phyloP scores from a whole-genome alignment of 2,329 filamentous ascomycete genomes.

The Fusarium piperis region DNA sequence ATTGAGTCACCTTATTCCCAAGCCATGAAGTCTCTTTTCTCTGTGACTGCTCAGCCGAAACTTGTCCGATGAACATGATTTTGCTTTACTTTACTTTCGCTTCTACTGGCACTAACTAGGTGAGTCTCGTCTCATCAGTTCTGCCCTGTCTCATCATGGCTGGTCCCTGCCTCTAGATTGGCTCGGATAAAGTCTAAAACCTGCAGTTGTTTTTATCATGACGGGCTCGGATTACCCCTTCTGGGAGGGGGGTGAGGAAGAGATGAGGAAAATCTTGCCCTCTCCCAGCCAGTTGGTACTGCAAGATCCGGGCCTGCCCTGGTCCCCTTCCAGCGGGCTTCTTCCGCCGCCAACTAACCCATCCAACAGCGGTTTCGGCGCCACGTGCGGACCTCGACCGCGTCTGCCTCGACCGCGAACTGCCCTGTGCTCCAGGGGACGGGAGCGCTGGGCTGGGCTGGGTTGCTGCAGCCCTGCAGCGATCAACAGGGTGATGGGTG shows the following conservation, averaged over 20 bases:
- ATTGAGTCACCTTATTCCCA: not conserved
- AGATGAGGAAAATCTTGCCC: conserved; percentile 5
- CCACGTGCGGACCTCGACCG: conserved; percentile 32
- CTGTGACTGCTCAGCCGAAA: not conserved
- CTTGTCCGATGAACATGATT: not conserved
- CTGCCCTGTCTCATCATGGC: conserved; percentile 12
- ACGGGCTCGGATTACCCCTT: conserved; percentile 34
- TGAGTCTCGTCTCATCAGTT: not conserved
- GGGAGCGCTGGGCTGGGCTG: not conserved
- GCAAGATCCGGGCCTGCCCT: conserved; percentile 15
- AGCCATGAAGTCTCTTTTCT: not conserved
- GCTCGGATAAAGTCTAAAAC: conserved; percentile 25
- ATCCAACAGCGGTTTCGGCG: conserved; percentile 6
- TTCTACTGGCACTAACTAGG: conserved; percentile 5
- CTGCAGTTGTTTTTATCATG: conserved; percentile 18
- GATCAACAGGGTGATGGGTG: conserved; percentile 20
- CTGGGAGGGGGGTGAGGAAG: conserved; percentile 11
- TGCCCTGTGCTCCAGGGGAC: conserved; percentile 37
- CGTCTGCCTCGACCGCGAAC: not conserved
- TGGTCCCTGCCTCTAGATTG: conserved; percentile 27
- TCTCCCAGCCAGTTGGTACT: conserved; percentile 24
- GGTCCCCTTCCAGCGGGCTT: conserved; percentile 14
- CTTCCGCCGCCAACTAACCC: conserved; percentile 23
- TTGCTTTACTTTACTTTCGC: conserved; percentile 2
- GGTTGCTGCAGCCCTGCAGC: conserved; percentile 30